phyloP scores from a whole-genome alignment of 495 filamentous ascomycete genomes.

The Penicillium roqueforti region DNA sequence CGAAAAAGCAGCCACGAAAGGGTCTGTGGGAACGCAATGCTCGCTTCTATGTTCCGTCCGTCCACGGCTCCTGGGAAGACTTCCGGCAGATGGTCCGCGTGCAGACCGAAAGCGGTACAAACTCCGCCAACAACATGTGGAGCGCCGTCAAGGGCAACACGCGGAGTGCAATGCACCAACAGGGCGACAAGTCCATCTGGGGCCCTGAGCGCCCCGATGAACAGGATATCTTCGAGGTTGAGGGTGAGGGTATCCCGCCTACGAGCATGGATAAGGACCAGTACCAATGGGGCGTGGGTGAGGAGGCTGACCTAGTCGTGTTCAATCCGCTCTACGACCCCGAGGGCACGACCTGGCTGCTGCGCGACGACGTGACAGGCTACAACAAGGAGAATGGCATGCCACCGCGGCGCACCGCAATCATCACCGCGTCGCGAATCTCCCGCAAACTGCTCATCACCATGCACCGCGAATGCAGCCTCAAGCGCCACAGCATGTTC shows the following conservation, averaged over 20 bases:
- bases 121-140: slow-evolving; percentile 70
- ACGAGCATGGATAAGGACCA: slow-evolving; percentile 71
- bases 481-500: slow-evolving; percentile 83
- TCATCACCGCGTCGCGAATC: slow-evolving; percentile 80
- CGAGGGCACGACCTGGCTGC: slow-evolving; percentile 79
- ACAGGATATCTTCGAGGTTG: slow-evolving; percentile 63
- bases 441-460: slow-evolving; percentile 73
- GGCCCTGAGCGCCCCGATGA: slow-evolving; percentile 69
- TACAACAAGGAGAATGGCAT: slow-evolving; percentile 66
- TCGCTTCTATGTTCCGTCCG: slow-evolving; percentile 84
- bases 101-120: slow-evolving; percentile 78
- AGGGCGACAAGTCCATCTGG: slow-evolving; percentile 75
- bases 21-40: slow-evolving; percentile 90
- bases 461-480: slow-evolving; percentile 86
- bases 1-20: slow-evolving; percentile 79
- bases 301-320: slow-evolving; percentile 90
- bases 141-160: slow-evolving; percentile 38
- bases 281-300: slow-evolving; percentile 83
- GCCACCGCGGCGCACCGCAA: slow-evolving; percentile 79
- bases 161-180: slow-evolving; percentile 41
- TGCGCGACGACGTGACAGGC: slow-evolving; percentile 83
- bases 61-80: slow-evolving; percentile 88
- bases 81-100: slow-evolving; percentile 91
- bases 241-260: slow-evolving; percentile 66
- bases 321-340: slow-evolving; percentile 95